Conservation (phyloP, 139 green algal genomes). For the Chlamydomonas eustigma region DNA sequence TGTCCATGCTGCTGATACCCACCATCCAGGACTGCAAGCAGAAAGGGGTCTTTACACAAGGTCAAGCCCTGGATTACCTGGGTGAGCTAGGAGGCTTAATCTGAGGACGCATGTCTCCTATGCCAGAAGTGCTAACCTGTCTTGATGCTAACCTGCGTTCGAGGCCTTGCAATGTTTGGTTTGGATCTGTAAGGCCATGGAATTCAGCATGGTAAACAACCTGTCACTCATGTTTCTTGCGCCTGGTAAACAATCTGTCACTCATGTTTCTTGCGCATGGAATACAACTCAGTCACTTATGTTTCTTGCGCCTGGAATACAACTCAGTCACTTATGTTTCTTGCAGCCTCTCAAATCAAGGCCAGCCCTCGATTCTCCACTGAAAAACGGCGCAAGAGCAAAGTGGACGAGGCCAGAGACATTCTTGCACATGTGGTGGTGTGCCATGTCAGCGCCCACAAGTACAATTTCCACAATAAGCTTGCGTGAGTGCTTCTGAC, state of each 20-base stretch:
- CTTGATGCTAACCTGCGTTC: too few relatives aligned
- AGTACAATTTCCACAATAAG: conserved; percentile 87
- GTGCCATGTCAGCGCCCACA: conserved; percentile 83
- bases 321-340: not conserved
- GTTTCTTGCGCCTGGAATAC: too few relatives aligned
- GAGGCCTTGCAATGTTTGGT: too few relatives aligned
- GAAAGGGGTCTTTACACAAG: conserved; percentile 77
- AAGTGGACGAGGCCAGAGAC: conserved; percentile 89
- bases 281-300: not conserved
- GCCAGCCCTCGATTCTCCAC: conserved; percentile 4
- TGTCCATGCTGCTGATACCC: conserved; percentile 33
- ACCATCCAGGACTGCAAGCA: conserved; percentile 74
- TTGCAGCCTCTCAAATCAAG: conserved; percentile 10
- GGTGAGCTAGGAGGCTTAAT: conserved; percentile 34
- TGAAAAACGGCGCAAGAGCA: conserved; percentile 48
- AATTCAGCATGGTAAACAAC: too few relatives aligned
- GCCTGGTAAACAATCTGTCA: too few relatives aligned
- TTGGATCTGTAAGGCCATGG: too few relatives aligned
- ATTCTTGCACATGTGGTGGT: conserved; percentile 91
- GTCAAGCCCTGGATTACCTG: conserved; percentile 93
- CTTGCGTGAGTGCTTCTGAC: conserved; percentile 30
- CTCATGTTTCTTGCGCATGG: too few relatives aligned
- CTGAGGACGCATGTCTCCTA: too few relatives aligned
- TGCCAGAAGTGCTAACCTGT: too few relatives aligned
- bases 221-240: too few relatives aligned